These are phyloP conservation scores for Begonia loranthoides DNA, from an alignment of 306 rosid species.

Conservation along the genomic window DNA sequence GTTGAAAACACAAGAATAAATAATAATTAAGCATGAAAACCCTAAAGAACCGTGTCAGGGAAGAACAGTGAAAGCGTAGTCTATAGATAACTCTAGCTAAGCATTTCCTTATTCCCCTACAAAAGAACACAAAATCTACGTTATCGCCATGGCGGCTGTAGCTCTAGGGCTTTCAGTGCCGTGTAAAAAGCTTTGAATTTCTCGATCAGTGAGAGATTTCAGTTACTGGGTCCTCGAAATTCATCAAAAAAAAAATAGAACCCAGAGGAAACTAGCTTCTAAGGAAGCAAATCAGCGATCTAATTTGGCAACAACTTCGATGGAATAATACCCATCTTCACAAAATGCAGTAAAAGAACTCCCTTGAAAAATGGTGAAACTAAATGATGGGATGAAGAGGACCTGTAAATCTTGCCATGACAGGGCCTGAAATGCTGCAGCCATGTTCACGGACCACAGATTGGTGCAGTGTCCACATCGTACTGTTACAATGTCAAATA, in stretches of 20 bases:
- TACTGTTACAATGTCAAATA: constrained; percentile 90
- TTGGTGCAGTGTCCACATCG: constrained; percentile 99
- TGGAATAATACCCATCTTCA: constrained; percentile 17
- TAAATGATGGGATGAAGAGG: background rate
- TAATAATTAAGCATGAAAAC: no score
- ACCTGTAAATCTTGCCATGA: constrained; percentile 91
- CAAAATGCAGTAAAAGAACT: constrained; percentile 6
- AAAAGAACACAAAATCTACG: constrained; percentile 15
- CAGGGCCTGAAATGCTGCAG: constrained; percentile 87
- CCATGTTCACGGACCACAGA: constrained; percentile 99
- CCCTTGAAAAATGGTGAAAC: constrained; percentile 25
- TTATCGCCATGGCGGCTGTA: constrained; percentile 59
- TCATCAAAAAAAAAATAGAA: constrained; percentile 15
- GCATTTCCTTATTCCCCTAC: background rate
- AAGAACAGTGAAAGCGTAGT: no score
- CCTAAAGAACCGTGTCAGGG: no score
- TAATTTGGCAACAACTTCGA: no score
- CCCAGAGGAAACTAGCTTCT: constrained; percentile 5
- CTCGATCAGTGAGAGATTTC: constrained; percentile 10
- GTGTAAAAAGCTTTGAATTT: constrained; percentile 16
- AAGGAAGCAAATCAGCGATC: constrained; percentile 2
- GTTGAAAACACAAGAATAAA: no score
- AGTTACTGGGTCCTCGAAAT: constrained; percentile 26
- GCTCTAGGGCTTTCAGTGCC: constrained; percentile 38
- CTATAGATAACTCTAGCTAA: no score